Conservation (phyloP, 2,329 filamentous ascomycete species). For the Fusarium fujikuroi region DNA sequence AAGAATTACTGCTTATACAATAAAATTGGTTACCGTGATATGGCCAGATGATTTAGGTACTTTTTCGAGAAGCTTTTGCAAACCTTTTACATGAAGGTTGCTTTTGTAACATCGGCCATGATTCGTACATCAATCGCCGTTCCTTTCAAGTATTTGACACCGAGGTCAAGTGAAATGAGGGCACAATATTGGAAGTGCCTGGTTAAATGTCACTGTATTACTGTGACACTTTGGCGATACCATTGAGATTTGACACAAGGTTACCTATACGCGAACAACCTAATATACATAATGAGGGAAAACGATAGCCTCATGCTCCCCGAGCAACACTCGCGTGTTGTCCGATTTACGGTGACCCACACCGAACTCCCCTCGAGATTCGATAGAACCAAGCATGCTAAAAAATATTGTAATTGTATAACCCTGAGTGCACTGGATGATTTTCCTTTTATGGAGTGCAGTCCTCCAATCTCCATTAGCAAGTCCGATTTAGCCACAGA, state of each 20-base stretch:
- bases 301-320: neutral
- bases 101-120: neutral
- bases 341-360: neutral
- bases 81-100: neutral
- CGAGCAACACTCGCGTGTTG: neutral
- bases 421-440: neutral
- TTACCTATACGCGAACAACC: neutral
- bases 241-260: neutral
- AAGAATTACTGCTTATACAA: neutral
- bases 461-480: neutral
- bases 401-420: too few species aligned
- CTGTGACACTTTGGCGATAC: neutral
- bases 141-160: neutral
- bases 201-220: too few species aligned
- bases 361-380: neutral
- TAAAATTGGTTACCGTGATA: too few species aligned
- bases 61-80: neutral
- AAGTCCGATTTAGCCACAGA: neutral
- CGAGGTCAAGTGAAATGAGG: neutral
- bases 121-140: neutral
- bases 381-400: neutral
- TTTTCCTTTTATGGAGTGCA: neutral
- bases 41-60: too few species aligned
- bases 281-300: neutral
- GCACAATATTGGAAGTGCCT: neutral